phyloP scores from a whole-genome alignment of 345 rosid species.

The Arabidopsis arenosa region DNA sequence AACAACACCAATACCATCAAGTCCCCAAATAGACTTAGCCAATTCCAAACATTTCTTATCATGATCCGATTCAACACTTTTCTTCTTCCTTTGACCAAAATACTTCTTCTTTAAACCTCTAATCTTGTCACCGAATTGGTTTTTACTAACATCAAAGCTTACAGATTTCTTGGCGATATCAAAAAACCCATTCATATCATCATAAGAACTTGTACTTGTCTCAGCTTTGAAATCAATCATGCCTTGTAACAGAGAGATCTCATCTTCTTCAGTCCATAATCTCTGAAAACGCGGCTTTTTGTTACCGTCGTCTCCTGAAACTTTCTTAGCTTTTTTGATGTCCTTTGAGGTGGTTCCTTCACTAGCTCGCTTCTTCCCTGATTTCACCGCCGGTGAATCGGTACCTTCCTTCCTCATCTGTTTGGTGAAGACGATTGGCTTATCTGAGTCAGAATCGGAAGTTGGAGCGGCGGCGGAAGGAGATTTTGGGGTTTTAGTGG shows the following conservation, averaged over 20 bases:
- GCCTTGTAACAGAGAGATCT: conserved; percentile 44
- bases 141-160: conserved; percentile 34
- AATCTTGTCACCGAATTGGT: conserved; percentile 48
- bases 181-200: conserved; percentile 43
- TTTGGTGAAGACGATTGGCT: neutral
- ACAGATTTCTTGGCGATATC: conserved; percentile 39
- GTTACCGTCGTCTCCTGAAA: neutral
- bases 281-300: conserved; percentile 11
- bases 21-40: conserved; percentile 47
- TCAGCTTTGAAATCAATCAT: conserved; percentile 40
- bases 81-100: conserved; percentile 24
- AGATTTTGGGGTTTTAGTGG: neutral
- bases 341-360: neutral
- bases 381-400: conserved; percentile 22
- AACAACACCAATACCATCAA: neutral
- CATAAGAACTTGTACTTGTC: conserved; percentile 30
- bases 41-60: conserved; percentile 37
- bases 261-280: conserved; percentile 55
- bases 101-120: conserved; percentile 49
- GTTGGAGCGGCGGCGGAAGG: neutral
- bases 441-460: neutral
- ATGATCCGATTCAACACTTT: conserved; percentile 36
- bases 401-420: conserved; percentile 3
- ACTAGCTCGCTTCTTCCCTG: conserved; percentile 19
- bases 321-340: conserved; percentile 24